A percentile compares a stretch with the other conserved stretches of the same genome.
Evolutionary conservation across 129 eudicot genomes (phyloP).

Genomic region (Ambrosia artemisiifolia): DNA sequence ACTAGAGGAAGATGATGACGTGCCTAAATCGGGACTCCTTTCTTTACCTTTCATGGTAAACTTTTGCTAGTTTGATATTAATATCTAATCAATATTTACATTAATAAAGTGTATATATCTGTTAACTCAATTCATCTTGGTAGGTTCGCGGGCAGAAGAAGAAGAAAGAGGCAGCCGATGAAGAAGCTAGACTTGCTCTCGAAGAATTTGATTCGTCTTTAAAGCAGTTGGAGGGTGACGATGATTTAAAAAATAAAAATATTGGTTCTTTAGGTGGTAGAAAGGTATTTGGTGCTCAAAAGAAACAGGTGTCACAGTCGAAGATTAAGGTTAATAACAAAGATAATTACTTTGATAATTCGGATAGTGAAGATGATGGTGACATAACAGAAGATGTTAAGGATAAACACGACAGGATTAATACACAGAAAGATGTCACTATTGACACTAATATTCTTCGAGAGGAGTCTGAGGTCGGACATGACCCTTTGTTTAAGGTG

Average conservation of each 20-base stretch:
- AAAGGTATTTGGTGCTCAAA: conserved; percentile 70
- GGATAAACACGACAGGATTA: conserved; percentile 30
- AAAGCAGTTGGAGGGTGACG: conserved; percentile 53
- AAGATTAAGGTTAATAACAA: conserved; percentile 35
- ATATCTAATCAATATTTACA: background rate
- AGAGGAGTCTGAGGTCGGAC: conserved; percentile 55
- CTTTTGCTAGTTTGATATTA: conserved; percentile 14
- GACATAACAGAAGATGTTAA: conserved; percentile 45
- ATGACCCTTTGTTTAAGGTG: conserved; percentile 79
- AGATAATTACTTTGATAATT: conserved; percentile 57
- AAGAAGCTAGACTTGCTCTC: conserved; percentile 89
- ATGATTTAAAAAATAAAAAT: conserved; percentile 23
- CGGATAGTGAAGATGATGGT: conserved; percentile 73
- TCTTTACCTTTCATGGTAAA: conserved; percentile 96
- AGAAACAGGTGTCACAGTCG: conserved; percentile 49
- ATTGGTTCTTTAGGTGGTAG: conserved; percentile 51
- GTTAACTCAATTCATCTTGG: background rate
- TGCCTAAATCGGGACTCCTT: conserved; percentile 77
- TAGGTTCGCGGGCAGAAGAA: conserved; percentile 86
- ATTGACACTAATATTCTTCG: conserved; percentile 60
- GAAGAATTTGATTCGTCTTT: conserved; percentile 65
- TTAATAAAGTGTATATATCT: background rate
- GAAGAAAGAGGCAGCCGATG: conserved; percentile 78
- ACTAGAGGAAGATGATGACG: conserved; percentile 64
- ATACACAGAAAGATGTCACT: conserved; percentile 41